phyloP scores from a whole-genome alignment of 1,284 basidiomycete species.

The Apiotrichum sp. region DNA sequence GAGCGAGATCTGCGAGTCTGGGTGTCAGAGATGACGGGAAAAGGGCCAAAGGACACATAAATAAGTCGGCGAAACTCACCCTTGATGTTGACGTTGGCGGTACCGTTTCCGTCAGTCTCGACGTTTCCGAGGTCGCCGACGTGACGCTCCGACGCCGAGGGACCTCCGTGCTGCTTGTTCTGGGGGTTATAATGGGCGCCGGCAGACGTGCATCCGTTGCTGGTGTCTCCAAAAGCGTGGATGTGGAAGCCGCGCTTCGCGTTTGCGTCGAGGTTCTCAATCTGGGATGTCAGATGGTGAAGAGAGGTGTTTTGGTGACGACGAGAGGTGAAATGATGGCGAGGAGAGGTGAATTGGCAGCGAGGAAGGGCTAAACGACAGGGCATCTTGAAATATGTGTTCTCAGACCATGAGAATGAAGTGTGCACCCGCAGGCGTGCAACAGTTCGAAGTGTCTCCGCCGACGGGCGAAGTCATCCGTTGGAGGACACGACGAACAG shows the following conservation, averaged over 20 bases:
- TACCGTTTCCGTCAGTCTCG: constrained; percentile 56
- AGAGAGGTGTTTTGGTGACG: neutral
- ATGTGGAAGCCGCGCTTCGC: constrained; percentile 65
- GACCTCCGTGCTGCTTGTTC: constrained; percentile 58
- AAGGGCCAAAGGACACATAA: too few relatives aligned
- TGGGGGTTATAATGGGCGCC: constrained; percentile 72
- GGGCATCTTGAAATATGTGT: too few relatives aligned
- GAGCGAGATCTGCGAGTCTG: constrained; percentile 59
- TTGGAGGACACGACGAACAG: too few relatives aligned
- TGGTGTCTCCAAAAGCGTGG: constrained; percentile 9
- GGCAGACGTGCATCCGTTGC: constrained; percentile 61
- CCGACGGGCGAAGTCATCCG: too few relatives aligned
- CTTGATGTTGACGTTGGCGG: constrained; percentile 55
- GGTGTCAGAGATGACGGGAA: neutral
- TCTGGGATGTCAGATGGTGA: constrained; percentile 27
- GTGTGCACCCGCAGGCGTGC: too few relatives aligned
- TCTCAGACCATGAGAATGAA: too few relatives aligned
- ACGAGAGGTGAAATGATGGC: too few relatives aligned
- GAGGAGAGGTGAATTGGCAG: too few relatives aligned
- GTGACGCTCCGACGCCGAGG: constrained; percentile 57
- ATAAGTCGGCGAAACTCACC: constrained; percentile 16
- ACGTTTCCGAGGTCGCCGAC: constrained; percentile 70
- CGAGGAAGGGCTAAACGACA: too few relatives aligned
- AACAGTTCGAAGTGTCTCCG: too few relatives aligned
- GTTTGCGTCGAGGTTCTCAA: constrained; percentile 58